Base-by-base conservation (phyloP, 495 filamentous ascomycete genomes). In the Lichina pygmaea region DNA sequence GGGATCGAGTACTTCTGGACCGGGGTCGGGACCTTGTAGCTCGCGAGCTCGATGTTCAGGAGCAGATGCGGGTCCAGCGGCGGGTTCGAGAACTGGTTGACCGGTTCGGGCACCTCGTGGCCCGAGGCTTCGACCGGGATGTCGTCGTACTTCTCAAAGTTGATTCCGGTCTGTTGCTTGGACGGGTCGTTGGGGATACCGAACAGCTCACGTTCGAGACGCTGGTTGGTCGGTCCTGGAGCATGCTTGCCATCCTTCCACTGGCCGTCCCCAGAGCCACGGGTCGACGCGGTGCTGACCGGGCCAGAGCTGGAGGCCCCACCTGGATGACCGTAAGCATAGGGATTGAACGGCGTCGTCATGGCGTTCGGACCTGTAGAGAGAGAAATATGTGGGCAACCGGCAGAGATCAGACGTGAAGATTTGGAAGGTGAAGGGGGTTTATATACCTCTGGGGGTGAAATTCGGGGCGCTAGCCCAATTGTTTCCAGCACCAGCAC, bases 111-210 rank as follows among this genome's bases (percentile, higher is more conserved):
- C 41, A 93, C 83, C 58, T 91, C 76, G 41, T 83, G 78, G 41
- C 89, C 89, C 48, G 89, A 93, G 39, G 91, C 86, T 58, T 93
- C 89, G 47, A 97, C 91, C 34, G 89, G 89, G 53, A 97, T 97
- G 57, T 97, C 89, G 55, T 97, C 89, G 62, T 97, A 97, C 66
- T 97, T 97, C 64, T 93, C 75, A 57, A 97, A 97, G 68, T 97
- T 97, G 75, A 97, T 95, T 56, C 89, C 89, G 15, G 81, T 93
- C 54, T 83, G 80, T 59, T 93, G 79, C 66, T 93, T 94, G 50
- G 79, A 72, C 46, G 85, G 84, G 55, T 95, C 89, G 60, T 95
- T 89, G 50, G 82, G 71, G 40, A 78, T 74, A 55, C 89, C 89
- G 61, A 94, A 97, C 41, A 97, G 76, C 54, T 97, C 89, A 57